Conservation (phyloP, 1,284 basidiomycete species). For the Leucoagaricus sp. region DNA sequence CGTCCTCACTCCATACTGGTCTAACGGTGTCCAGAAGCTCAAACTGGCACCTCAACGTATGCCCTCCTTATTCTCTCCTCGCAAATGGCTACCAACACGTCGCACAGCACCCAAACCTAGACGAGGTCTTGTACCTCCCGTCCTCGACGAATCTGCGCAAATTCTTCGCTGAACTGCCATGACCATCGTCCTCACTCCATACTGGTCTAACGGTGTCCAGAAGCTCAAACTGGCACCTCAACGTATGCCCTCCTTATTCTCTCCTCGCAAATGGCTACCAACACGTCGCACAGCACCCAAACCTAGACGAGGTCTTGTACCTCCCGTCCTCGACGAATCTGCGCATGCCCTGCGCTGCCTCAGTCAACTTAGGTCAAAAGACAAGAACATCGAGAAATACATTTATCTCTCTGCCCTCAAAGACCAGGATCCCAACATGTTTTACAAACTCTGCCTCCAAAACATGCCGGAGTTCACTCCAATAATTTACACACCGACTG, state of each 20-base stretch:
- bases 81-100: constrained; percentile 20
- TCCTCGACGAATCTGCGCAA: constrained; percentile 58
- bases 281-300: constrained; percentile 41
- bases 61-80: constrained; percentile 27
- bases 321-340: constrained; percentile 56
- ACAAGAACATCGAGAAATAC: constrained; percentile 77
- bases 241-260: constrained; percentile 41
- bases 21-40: constrained; percentile 67
- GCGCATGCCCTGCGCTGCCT: constrained; percentile 65
- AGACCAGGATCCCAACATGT: constrained; percentile 69
- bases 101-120: constrained; percentile 47
- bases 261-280: constrained; percentile 16
- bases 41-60: constrained; percentile 58
- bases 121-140: constrained; percentile 67
- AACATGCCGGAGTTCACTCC: constrained; percentile 81
- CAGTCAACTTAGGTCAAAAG: constrained; percentile 73
- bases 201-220: constrained; percentile 67
- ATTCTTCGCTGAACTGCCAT: constrained; percentile 33
- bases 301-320: constrained; percentile 60
- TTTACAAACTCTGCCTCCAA: constrained; percentile 70
- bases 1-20: constrained; percentile 69
- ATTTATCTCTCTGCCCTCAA: constrained; percentile 80
- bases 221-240: constrained; percentile 63
- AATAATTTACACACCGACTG: constrained; percentile 88
- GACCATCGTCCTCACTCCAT: constrained; percentile 70